Base-by-base conservation (phyloP, 345 rosid species). In the Dovyalis caffra region DNA sequence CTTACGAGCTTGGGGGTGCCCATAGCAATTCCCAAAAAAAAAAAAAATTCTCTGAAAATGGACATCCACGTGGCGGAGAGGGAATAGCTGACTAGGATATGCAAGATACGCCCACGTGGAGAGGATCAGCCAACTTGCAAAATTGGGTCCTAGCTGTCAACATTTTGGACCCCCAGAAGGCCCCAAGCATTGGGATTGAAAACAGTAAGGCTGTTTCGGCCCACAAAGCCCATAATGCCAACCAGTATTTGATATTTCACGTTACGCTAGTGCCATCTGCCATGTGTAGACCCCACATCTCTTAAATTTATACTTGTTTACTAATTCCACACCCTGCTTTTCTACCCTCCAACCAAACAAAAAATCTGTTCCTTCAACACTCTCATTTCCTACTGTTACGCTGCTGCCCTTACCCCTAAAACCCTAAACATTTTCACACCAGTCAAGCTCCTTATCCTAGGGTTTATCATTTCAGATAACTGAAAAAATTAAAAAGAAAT, bases 211-310 rank as follows among this genome's bases (percentile, higher is more conserved):
- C 82, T 33, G 79, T 56, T 68, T 49, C 72, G 75, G 78, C 80
- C 87, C 86, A 73, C 83, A 37, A 33, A 80, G 82, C 89, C 91
- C 93, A 82, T 79, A 14, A 86, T 34, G 85, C 88, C 89, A 86
- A 68, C 89, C 47, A 70, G 60, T n/a, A n/a, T n/a, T n/a, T n/a
- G n/a, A n/a, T 67, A 66, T 45, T 60, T 74, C 79, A 16, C 69
- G 20, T 77, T 29, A 6, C 64, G 6, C 71, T 33, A 2, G 3
- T 20, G 71, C 80, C 84, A 79, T 69, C 67, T 75, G 69, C 82
- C 53, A 65, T 78, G 74, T 78, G 68, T 78, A 49, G 81, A 60
- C 70, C 83, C 86, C 84, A 64, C 83, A 10, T 34, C 3, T 28
- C 14, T 23, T 16, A 25, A 29, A 40, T 33, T 45, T 40, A 28